Conservation (phyloP, 2,329 filamentous ascomycete genomes). For the Helicocarpus griseus region DNA sequence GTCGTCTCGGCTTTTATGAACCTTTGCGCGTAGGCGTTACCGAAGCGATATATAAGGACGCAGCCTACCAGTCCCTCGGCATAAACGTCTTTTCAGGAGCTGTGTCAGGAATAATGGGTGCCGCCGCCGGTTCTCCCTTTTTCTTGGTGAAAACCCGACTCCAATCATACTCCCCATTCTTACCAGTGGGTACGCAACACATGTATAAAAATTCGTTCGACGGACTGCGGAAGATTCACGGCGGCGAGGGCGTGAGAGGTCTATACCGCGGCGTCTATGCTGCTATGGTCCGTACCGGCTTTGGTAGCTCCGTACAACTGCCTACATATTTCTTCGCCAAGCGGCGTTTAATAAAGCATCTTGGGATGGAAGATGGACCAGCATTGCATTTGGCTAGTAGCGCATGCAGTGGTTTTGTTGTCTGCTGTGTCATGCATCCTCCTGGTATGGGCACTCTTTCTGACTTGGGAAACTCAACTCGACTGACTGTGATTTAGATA, state of each 20-base stretch:
- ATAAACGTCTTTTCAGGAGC: conserved; percentile 94
- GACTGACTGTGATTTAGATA: conserved; percentile 48
- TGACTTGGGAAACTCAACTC: not conserved
- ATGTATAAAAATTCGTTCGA: conserved; percentile 78
- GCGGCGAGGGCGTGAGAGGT: conserved; percentile 64
- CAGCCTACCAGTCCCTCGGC: conserved; percentile 68
- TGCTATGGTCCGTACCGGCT: conserved; percentile 92
- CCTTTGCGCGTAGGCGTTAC: conserved; percentile 70
- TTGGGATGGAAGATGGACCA: conserved; percentile 84
- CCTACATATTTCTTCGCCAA: conserved; percentile 99
- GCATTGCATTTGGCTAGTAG: conserved; percentile 83
- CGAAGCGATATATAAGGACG: conserved; percentile 59
- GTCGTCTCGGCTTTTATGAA: conserved; percentile 94
- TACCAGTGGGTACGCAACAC: conserved; percentile 96
- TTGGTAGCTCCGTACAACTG: conserved; percentile 89
- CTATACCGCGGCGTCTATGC: conserved; percentile 85
- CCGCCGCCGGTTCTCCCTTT: conserved; percentile 87
- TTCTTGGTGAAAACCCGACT: conserved; percentile 96
- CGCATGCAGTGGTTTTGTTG: conserved; percentile 83
- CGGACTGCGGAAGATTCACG: conserved; percentile 71
- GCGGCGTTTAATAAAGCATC: conserved; percentile 66
- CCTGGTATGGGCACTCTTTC: conserved; percentile 51
- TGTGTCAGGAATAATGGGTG: conserved; percentile 78
- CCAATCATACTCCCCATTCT: conserved; percentile 84
- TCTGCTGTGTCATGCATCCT: conserved; percentile 96